Base-by-base conservation (phyloP, 2,329 filamentous ascomycete species). In the Coccinonectria pachysandricola region DNA sequence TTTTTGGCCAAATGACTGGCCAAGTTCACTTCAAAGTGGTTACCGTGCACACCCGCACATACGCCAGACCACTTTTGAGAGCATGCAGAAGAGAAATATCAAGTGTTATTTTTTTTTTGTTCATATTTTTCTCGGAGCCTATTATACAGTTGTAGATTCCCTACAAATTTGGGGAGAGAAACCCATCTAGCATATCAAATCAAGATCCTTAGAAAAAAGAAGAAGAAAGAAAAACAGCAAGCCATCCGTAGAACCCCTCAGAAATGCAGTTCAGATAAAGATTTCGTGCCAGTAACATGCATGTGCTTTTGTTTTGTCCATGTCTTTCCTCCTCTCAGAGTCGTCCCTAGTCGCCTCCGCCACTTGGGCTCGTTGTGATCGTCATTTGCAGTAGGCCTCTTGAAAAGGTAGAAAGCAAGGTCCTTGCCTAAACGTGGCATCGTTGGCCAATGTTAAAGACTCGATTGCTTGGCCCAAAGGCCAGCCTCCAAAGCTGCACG, bases 241-340 rank as follows among this genome's bases (percentile, higher is more conserved):
- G 29, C 39, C 34, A 18, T 10, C 34, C 38, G 34, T 42, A 19
- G 26, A 46, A 45, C 43, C 43, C 43, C 42, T 40, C 36, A 30
- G 25, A 37, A 43, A 46, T 46, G 43, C 43, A 45, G 32, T 35
- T 24, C 25, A 28, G 43, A 39, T 41, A 31, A 19, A 39, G 31
- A 35, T 28, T 42, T 10, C 17, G 17, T 19, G 17, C 17, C 25
- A 39, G 36, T 38, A 31, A 32, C 30, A 40, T 45, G 37, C 31
- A 40, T 40, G 36, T 45, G 40, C 43, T 47, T 42, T 37, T 42
- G 35, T 36, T 34, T n/a, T 26, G 27, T 34, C 36, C 36, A 29
- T 33, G 24, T 36, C 27, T 34, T 36, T 21, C 26, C 18, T 28
- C 25, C 16, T 21, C 30, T 24, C 17, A 10, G 13, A 26, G 16